Base-by-base conservation (phyloP, 495 filamentous ascomycete species). In the Parathielavia appendiculata region DNA sequence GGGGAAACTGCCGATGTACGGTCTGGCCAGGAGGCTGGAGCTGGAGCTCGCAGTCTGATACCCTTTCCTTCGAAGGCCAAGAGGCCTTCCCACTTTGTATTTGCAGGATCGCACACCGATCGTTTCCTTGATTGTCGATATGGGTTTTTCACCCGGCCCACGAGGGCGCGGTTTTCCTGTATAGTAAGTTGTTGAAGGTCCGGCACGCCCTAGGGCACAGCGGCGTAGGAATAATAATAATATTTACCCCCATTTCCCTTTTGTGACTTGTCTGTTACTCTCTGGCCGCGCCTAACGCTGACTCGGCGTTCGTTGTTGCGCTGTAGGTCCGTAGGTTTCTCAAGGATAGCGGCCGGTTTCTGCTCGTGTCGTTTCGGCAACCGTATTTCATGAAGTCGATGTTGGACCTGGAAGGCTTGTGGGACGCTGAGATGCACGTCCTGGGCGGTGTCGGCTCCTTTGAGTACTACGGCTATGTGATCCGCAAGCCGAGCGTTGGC, bases 291-390 rank as follows among this genome's bases (percentile, higher is more conserved):
- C n/a, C n/a, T n/a, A n/a, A n/a, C n/a, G n/a, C n/a, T n/a, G n/a
- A n/a, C n/a, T n/a, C n/a, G n/a, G n/a, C n/a, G n/a, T n/a, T n/a
- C n/a, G n/a, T n/a, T n/a, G n/a, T n/a, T n/a, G n/a, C n/a, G n/a
- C n/a, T n/a, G n/a, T n/a, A n/a, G 79, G 76, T 83, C 53, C 64
- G 70, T 12, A 68, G 83, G 36, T 76, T 83, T 38, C 66, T 85
- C 39, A 84, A 79, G 64, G 66, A 74, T 19, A 75, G 71, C 14
- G 83, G 81, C 7, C 57, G 66, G 9, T 84, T 80, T 57, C 62
- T 86, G 1, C 84, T 80, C 58, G 74, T 86, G 41, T 82, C 82
- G 4, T 85, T 77, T 51, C 71, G 80, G 35, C 83, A 84, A 44
- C 83, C 79, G n/a, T 81, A 84, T 61, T 84, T 84, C 58, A 75